Evolutionary conservation across 2,329 filamentous ascomycete species (phyloP).

Genomic region (Fusarium piperis): DNA sequence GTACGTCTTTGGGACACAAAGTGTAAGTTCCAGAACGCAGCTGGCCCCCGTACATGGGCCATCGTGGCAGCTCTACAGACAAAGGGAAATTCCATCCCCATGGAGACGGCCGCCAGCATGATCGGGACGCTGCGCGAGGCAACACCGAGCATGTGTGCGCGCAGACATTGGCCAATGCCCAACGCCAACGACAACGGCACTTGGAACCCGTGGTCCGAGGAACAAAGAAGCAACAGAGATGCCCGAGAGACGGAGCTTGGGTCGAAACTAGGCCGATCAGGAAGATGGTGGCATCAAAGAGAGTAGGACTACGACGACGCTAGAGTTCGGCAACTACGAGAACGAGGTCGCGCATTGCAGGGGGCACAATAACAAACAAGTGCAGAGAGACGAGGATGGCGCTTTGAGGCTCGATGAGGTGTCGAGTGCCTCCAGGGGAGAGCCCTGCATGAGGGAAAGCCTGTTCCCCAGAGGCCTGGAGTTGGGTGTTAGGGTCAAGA

Average conservation of each 20-base stretch:
- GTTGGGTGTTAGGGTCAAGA: constrained; percentile 7
- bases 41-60: neutral
- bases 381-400: constrained; percentile 16
- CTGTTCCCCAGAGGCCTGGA: constrained; percentile 1
- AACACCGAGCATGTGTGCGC: neutral
- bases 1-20: constrained; percentile 1
- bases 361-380: neutral
- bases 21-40: constrained; percentile 5
- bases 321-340: constrained; percentile 18
- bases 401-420: constrained; percentile 37
- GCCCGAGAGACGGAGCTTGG: constrained; percentile 30
- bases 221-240: neutral
- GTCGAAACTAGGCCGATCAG: constrained; percentile 10
- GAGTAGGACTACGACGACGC: neutral
- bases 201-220: neutral
- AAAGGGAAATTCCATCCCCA: constrained; percentile 7
- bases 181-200: neutral
- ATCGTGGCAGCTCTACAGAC: constrained; percentile 1
- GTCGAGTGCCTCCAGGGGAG: constrained; percentile 27
- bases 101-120: neutral
- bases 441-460: constrained; percentile 32
- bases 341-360: neutral
- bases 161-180: constrained; percentile 3
- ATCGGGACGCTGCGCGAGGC: neutral
- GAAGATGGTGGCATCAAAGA: constrained; percentile 13